Base-by-base conservation (phyloP, 768 basidiomycete species). In the Coprinopsis sp. region DNA sequence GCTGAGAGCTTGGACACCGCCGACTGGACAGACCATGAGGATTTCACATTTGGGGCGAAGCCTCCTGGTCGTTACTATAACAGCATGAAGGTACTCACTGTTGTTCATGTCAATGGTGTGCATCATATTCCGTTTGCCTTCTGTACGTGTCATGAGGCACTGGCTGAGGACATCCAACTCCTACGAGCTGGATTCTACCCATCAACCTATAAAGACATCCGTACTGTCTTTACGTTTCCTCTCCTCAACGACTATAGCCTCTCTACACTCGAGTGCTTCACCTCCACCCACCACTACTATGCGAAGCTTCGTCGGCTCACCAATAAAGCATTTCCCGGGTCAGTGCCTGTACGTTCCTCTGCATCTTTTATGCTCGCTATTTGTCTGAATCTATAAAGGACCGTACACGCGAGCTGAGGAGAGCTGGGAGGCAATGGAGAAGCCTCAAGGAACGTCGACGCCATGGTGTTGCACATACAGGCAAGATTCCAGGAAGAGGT, bases 231-330 rank as follows among this genome's bases (percentile, higher is more conserved):
- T 31, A 54, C 60, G 1, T 43, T 51, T 3, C n/a, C n/a, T 1
- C 31, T 52, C 6, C 36, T 61, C 2, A 40, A 58, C 3, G 50
- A 56, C 19, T 53, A 50, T 13, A 44, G 51, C 1, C 7, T 56
- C 1, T 27, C 38, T 1, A 53, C 49, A 22, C 46, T 59, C 0
- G 58, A 61, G 46, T 54, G 51, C 29, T 53, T 54, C n/a, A 44
- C 51, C 1, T 49, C 54, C 4, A 48, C 47, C 1, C 52, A 55
- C 31, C 54, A 57, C 8, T 56, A 54, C 29, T 54, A 50, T 28
- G 24, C 50, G 5, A 55, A 53, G 21, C 37, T 62, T 0, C 38
- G 54, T 0, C 45, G 57, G 1, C 5, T 45, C 13, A 61, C 58
- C 2, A 47, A 49, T 28, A 47, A 51, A 5, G 41, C 51, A 23